Conservation (phyloP, 345 rosid genomes). For the Eutrema heterophyllum region DNA sequence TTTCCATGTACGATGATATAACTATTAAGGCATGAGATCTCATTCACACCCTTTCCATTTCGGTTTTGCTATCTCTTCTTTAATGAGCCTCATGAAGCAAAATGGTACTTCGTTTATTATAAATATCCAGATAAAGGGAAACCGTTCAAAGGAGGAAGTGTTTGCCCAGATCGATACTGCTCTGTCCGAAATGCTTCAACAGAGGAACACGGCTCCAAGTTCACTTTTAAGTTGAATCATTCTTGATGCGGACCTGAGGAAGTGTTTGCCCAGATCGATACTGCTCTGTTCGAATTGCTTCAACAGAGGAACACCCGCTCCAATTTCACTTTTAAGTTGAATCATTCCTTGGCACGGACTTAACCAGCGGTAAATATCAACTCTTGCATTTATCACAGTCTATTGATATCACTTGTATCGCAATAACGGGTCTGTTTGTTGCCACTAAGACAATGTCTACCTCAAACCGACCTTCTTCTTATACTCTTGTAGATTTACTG, state of each 20-base stretch:
- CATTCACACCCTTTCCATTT: slow-evolving; percentile 22
- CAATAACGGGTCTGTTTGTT: not conserved
- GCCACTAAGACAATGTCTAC: not conserved
- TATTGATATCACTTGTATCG: slow-evolving; percentile 17
- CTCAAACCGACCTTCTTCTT: not conserved
- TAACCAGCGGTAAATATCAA: slow-evolving; percentile 19
- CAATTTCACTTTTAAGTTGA: slow-evolving; percentile 39
- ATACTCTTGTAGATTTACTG: slow-evolving; percentile 8
- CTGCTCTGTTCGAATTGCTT: slow-evolving; percentile 40
- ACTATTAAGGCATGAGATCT: slow-evolving; percentile 58
- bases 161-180: slow-evolving; percentile 53
- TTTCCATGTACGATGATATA: slow-evolving; percentile 68
- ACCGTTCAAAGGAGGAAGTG: slow-evolving; percentile 51
- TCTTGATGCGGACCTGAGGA: slow-evolving; percentile 1
- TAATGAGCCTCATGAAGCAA: not conserved
- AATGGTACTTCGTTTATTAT: not conserved
- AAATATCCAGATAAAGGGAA: slow-evolving; percentile 56
- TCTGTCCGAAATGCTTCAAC: slow-evolving; percentile 46
- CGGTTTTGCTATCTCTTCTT: not conserved
- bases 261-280: slow-evolving; percentile 37
- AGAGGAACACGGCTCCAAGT: slow-evolving; percentile 34
- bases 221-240: slow-evolving; percentile 39
- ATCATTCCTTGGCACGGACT: slow-evolving; percentile 14
- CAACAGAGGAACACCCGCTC: slow-evolving; percentile 34
- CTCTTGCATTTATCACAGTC: not conserved